Base-by-base conservation (phyloP, 768 basidiomycete genomes). In the Harrya chromipes region DNA sequence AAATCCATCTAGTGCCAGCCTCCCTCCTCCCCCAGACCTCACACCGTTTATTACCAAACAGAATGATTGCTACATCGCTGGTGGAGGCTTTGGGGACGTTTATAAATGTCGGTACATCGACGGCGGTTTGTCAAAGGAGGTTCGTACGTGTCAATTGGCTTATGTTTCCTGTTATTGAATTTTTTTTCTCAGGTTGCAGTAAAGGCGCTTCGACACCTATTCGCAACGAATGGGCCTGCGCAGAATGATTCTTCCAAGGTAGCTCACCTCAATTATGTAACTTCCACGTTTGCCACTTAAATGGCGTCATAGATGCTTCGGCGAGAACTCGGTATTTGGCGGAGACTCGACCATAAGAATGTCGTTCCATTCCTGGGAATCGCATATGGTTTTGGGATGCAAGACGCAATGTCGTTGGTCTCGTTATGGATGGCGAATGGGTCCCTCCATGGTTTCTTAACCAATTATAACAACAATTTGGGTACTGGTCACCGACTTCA, bases 241-340 rank as follows among this genome's bases (percentile, higher is more conserved):
- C 3, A 4, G 4, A 17, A 45, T 12, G 21, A 10, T 6, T 42
- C 26, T 16, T 0, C 0, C 21, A 52, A 50, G 47, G 53, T 58
- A 43, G 14, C 4, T 16, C 8, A 9, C 7, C 3, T 0, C 3
- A 1, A 19, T 0, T 6, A 5, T n/a, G n/a, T n/a, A 6, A 14
- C 1, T 24, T 6, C 20, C 1, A n/a, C 2, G 29, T 20, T 3
- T 37, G 4, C 4, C 6, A 8, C 9, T 8, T 9, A 0, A 33
- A 14, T 9, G 8, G 0, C 4, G 12, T 37, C 2, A 1, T 8
- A 63, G 68, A 52, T 64, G 44, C 37, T 65, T 33, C 58, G 50
- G 48, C 56, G 64, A 37, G 67, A 69, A 29, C 50, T 69, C 8
- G 59, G 56, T 9, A 63, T 68, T n/a, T 69, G 66, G 68, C 55